phyloP scores from a whole-genome alignment of 2,329 filamentous ascomycete genomes.

The Trichophaea hybrida region DNA sequence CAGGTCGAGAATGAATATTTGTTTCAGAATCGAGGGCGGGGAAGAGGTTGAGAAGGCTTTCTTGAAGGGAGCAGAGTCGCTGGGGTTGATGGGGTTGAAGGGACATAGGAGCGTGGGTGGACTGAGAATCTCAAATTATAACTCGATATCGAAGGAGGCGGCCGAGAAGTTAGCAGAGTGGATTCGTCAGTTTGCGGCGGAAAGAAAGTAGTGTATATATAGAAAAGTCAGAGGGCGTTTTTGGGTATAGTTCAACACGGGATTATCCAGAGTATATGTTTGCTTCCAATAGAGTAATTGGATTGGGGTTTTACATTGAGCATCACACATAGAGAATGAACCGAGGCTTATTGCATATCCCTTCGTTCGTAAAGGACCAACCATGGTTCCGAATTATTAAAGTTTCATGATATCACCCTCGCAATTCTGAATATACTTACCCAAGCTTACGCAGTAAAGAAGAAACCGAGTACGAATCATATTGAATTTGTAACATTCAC shows the following conservation, averaged over 20 bases:
- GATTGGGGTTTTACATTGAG: too few relatives aligned
- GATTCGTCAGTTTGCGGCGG: constrained; percentile 40
- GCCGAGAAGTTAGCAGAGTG: constrained; percentile 34
- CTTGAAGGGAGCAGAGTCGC: constrained; percentile 53
- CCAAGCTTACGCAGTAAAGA: too few relatives aligned
- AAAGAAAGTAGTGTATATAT: background rate
- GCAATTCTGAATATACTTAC: too few relatives aligned
- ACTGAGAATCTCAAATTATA: constrained; percentile 65
- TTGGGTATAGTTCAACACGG: background rate
- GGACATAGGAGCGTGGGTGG: constrained; percentile 79
- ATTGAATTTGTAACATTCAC: too few relatives aligned
- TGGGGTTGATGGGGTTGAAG: constrained; percentile 64
- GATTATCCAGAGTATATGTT: background rate
- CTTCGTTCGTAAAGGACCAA: too few relatives aligned
- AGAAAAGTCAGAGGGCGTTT: background rate
- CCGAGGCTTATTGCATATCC: too few relatives aligned
- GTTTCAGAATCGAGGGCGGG: constrained; percentile 57
- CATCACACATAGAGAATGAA: too few relatives aligned
- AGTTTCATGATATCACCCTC: too few relatives aligned
- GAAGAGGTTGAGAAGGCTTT: constrained; percentile 67
- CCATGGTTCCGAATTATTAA: too few relatives aligned
- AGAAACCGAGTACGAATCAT: too few relatives aligned
- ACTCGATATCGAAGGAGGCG: constrained; percentile 29
- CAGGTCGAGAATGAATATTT: constrained; percentile 88
- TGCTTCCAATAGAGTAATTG: too few relatives aligned